Evolutionary conservation across 768 basidiomycete genomes (phyloP).

Genomic region (Jaapia argillacea): DNA sequence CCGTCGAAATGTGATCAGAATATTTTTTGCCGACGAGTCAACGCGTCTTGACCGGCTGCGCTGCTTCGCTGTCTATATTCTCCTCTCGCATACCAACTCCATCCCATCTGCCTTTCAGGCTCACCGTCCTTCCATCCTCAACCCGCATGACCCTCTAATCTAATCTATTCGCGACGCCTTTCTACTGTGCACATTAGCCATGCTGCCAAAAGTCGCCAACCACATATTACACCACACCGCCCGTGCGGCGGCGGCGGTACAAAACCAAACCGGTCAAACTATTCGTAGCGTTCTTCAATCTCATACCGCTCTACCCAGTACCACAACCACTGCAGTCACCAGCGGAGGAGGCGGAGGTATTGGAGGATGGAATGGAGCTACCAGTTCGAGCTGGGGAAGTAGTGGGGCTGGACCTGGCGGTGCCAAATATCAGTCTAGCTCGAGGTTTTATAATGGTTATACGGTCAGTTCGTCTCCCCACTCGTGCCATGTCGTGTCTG

Average conservation of each 20-base stretch:
- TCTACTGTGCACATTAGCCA: slow-evolving; percentile 21
- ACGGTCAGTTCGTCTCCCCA: slow-evolving; percentile 33
- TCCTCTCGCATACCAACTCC: too few species aligned
- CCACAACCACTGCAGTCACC: slow-evolving; percentile 26
- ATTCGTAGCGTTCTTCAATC: slow-evolving; percentile 71
- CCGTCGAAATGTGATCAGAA: too few species aligned
- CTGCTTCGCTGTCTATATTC: too few species aligned
- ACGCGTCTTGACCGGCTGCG: too few species aligned
- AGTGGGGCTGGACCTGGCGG: slow-evolving; percentile 61
- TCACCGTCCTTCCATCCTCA: too few species aligned
- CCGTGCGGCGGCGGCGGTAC: slow-evolving; percentile 67
- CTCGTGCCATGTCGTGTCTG: neutral
- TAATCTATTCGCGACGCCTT: too few species aligned
- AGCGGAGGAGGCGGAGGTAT: too few species aligned
- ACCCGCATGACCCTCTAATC: too few species aligned
- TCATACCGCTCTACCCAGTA: slow-evolving; percentile 40
- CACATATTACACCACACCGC: slow-evolving; percentile 67
- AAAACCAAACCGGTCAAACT: slow-evolving; percentile 57
- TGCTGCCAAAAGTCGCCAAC: slow-evolving; percentile 82
- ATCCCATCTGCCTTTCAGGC: too few species aligned
- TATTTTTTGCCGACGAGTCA: too few species aligned
- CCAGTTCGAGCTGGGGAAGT: slow-evolving; percentile 42
- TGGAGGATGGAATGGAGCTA: slow-evolving; percentile 32
- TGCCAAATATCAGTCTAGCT: slow-evolving; percentile 61
- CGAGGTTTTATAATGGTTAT: slow-evolving; percentile 61